Evolutionary conservation across 106 monocot genomes (phyloP), one percentile per base, ranked within the genome.

Genomic region (Dendrobium huoshanense): DNA sequence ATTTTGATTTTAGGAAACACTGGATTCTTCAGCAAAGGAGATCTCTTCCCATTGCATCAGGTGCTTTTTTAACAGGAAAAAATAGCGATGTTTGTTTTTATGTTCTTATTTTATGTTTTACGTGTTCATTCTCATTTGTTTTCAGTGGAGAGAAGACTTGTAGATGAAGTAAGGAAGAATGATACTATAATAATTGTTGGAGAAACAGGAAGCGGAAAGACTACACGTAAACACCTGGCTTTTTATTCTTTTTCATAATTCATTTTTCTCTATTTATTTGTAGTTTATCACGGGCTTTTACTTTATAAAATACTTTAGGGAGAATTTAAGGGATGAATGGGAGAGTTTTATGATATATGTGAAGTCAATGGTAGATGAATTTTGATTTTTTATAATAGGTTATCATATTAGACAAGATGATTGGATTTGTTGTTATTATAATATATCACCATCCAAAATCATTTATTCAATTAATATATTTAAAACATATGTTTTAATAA

Each of bases 141-240:
- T 44, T 22, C 47, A 96, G 94, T 87, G 7, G 91, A 94, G 80
- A 86, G 78, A 55, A 85, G 87, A 67, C 84, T 98, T 43, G 89
- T 98, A 20, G 97, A 92, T 19, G 94, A 98, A 83, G 91, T 98
- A 77, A 86, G 77, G 80, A 92, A 88, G 44, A 87, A 98, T 68
- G 89, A 94, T 47, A 86, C 82, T 24, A 77, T 98, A 47, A 98
- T 98, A 55, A 85, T 98, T 74, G 98, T 95, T 67, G 94, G 94
- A 2, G 98, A 98, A 85, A 98, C 98, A 0, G 98, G 98, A 80
- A 98, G 98, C 65, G 98, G 98, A 19, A 98, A 98, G 78, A 98
- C 98, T 16, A 98, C 98, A 0, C 98, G 97, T 97, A 70, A 84
- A 90, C 73, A 16, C 18, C 56, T 37, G 51, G 31, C 18, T 59